These are phyloP conservation scores for Pichia sp. DNA, from an alignment of 1,139 yeast genomes.

Conservation along the genomic window DNA sequence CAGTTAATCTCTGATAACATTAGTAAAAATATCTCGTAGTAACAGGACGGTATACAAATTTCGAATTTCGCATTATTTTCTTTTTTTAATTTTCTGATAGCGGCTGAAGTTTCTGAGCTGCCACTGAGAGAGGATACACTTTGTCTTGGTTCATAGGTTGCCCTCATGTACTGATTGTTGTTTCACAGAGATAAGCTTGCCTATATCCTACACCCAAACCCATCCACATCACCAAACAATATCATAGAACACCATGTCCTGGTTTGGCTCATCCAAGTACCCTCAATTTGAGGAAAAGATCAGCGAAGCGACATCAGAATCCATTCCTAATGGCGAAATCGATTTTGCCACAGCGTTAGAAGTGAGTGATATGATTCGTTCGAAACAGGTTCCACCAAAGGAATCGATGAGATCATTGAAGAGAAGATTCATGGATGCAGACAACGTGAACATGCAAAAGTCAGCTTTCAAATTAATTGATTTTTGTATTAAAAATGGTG, in stretches of 20 bases:
- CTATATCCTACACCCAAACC: too few species aligned
- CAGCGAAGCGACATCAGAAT: constrained; percentile 79
- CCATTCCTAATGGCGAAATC: constrained; percentile 89
- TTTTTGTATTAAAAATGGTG: constrained; percentile 91
- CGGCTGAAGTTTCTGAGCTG: too few species aligned
- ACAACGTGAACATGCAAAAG: constrained; percentile 74
- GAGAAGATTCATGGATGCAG: constrained; percentile 57
- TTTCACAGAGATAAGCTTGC: too few species aligned
- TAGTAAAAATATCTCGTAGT: too few species aligned
- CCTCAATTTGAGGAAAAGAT: constrained; percentile 63
- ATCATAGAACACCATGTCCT: constrained; percentile 43
- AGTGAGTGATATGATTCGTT: constrained; percentile 82
- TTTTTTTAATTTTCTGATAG: too few species aligned
- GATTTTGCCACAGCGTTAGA: constrained; percentile 82
- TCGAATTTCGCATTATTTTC: too few species aligned
- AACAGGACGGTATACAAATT: too few species aligned
- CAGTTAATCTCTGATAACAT: too few species aligned
- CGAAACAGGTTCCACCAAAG: constrained; percentile 78
- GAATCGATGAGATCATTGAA: constrained; percentile 85
- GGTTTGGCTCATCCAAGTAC: constrained; percentile 51
- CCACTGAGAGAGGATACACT: too few species aligned
- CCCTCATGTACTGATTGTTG: too few species aligned
- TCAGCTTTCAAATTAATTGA: constrained; percentile 78
- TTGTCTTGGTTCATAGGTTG: too few species aligned
- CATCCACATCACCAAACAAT: background rate